A percentile compares a stretch with the other conserved stretches of the same genome.
Evolutionary conservation across 371 early-diverging fungal genomes (phyloP).

Genomic region (Mortierella sp.): DNA sequence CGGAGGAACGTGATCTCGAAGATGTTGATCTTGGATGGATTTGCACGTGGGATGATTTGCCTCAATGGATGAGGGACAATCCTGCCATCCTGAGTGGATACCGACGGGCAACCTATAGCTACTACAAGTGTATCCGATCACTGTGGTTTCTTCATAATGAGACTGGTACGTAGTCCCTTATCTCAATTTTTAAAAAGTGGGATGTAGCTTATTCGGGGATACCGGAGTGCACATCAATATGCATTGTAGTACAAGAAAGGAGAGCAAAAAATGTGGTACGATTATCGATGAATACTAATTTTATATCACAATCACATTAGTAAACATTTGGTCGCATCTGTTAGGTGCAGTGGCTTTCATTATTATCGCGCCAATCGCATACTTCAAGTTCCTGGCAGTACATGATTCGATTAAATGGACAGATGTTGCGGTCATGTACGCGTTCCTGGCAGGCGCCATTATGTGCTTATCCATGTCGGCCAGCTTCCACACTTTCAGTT

Average conservation of each 20-base stretch:
- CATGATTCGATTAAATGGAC: conserved; percentile 64
- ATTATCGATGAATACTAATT: background rate
- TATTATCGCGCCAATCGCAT: conserved; percentile 64
- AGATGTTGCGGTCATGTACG: conserved; percentile 77
- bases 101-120: conserved; percentile 81
- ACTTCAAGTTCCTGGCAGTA: conserved; percentile 62
- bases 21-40: conserved; percentile 19
- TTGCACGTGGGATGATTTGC: conserved; percentile 71
- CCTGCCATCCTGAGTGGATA: conserved; percentile 80
- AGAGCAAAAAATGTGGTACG: background rate
- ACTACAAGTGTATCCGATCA: conserved; percentile 75
- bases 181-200: no score
- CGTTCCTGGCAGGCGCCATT: conserved; percentile 80
- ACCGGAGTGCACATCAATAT: background rate
- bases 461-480: conserved; percentile 87
- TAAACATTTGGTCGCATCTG: conserved; percentile 91
- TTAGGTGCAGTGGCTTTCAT: conserved; percentile 81
- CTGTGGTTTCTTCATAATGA: conserved; percentile 92
- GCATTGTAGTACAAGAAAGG: background rate
- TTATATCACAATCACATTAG: conserved; percentile 42
- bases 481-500: conserved; percentile 87
- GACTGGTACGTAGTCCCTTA: conserved; percentile 64
- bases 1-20: conserved; percentile 14
- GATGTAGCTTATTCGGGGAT: no score
- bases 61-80: conserved; percentile 85